A percentile compares a stretch with the other conserved stretches of the same genome.
Conservation (phyloP, 345 rosid species). For the Pugionium cornutum region DNA sequence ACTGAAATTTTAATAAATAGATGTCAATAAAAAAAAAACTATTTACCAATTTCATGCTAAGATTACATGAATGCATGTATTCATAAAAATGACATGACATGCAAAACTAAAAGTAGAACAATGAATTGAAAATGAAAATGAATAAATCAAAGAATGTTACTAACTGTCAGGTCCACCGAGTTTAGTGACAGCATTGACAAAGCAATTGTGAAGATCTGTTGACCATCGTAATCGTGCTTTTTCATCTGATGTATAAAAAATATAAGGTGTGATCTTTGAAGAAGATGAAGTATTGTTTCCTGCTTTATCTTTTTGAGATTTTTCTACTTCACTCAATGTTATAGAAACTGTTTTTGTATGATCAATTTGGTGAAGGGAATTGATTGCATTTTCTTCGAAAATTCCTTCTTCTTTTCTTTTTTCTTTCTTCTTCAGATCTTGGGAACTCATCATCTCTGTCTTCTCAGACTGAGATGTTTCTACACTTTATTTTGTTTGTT, state of each 20-base stretch:
- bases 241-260: conserved; percentile 33
- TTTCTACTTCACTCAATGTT: not conserved
- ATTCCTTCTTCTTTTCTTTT: conserved; percentile 26
- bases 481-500: not conserved
- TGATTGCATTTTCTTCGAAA: conserved; percentile 1
- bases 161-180: conserved; percentile 38
- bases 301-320: not conserved
- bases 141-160: conserved; percentile 14
- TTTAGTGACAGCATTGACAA: conserved; percentile 28
- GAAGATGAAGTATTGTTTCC: conserved; percentile 26
- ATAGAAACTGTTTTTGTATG: not conserved
- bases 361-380: not conserved
- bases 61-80: conserved; percentile 19
- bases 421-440: conserved; percentile 32
- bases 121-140: conserved; percentile 3
- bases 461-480: not conserved
- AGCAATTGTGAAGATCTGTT: conserved; percentile 36
- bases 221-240: conserved; percentile 38
- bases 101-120: conserved; percentile 8
- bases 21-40: no score
- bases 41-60: not conserved
- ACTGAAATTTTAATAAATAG: no score
- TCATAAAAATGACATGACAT: not conserved
- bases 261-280: conserved; percentile 32
- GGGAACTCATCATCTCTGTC: conserved; percentile 28